Evolutionary conservation across 1,284 basidiomycete species (phyloP), one percentile per base, ranked within the genome.

Genomic region (Moesziomyces sp.): DNA sequence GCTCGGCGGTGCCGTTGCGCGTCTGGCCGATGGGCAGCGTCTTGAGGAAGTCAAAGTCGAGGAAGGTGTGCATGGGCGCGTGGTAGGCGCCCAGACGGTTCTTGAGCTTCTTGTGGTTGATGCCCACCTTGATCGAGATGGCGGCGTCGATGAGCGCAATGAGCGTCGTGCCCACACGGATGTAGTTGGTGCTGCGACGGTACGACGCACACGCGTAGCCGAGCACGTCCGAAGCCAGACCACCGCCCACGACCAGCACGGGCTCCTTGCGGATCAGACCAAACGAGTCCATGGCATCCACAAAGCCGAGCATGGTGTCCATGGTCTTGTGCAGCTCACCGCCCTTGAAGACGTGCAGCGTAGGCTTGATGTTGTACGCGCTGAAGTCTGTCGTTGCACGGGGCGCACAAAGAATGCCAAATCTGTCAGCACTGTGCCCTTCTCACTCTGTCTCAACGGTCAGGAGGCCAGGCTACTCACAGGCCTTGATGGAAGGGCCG

Each of bases 311-410:
- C 85, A 86, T 86, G 64, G 85, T 86, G 51, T 60, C 58, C 85
- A 86, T 85, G 72, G 78, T 86, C 84, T 86, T 86, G 84, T 86
- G 79, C 21, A 86, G 74, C 81, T 86, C 86, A 59, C 86, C 86
- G 19, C 85, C 85, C 55, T 86, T 85, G 83, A 86, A 84, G 58
- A 86, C 74, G 79, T 86, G 85, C 73, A 86, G 81, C 19, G 83
- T 86, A 57, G 85, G 79, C 55, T 77, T 78, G 65, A 86, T 84
- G 54, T 84, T 82, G 81, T 85, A 82, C 55, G 83, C 74, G 51
- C 75, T 75, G 65, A 86, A 86, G 83, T 86, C 81, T 76, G 77
- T 76, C 52, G 74, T 76, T 52, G 74, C 65, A 18, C 8, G 16
- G 11, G 46, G 24, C 13, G 11, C 13, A 51, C 74, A 75, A 69